These are phyloP conservation scores for Mycena sp. DNA, from an alignment of 1,284 basidiomycete genomes.

Conservation along the genomic window DNA sequence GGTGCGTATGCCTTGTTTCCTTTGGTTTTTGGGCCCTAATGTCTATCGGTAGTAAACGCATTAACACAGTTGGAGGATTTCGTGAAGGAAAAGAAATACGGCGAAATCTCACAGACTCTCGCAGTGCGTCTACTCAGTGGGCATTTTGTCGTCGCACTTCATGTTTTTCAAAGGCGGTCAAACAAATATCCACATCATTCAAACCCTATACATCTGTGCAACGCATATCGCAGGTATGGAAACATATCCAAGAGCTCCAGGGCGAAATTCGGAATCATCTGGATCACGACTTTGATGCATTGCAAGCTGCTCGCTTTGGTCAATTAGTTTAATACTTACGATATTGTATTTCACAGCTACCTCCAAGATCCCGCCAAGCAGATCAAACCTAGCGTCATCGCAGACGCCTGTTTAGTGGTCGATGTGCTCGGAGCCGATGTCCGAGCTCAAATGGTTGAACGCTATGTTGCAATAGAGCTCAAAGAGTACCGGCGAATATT, in stretches of 20 bases:
- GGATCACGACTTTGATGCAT: constrained; percentile 89
- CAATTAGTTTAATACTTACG: constrained; percentile 8
- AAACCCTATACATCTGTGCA: constrained; percentile 80
- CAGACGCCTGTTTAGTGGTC: constrained; percentile 84
- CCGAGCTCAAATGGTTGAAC: constrained; percentile 83
- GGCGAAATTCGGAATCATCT: constrained; percentile 80
- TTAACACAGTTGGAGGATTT: constrained; percentile 84
- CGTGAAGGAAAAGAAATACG: constrained; percentile 81
- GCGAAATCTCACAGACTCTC: constrained; percentile 85
- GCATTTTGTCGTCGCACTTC: constrained; percentile 1
- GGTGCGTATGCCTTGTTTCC: constrained; percentile 62
- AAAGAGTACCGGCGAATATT: constrained; percentile 98
- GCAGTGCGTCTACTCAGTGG: constrained; percentile 57
- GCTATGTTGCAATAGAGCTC: constrained; percentile 90
- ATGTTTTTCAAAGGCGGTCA: constrained; percentile 72
- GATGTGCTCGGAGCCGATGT: constrained; percentile 90
- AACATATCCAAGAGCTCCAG: constrained; percentile 82
- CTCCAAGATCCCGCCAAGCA: constrained; percentile 79
- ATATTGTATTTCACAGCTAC: constrained; percentile 61
- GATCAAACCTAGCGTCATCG: constrained; percentile 69
- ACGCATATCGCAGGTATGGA: constrained; percentile 80
- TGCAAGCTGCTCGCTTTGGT: constrained; percentile 62
- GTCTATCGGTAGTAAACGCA: constrained; percentile 72
- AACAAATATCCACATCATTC: constrained; percentile 83
- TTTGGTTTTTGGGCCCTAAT: not conserved